phyloP scores from a whole-genome alignment of 2,329 filamentous ascomycete species.

The Verticillium longisporum region DNA sequence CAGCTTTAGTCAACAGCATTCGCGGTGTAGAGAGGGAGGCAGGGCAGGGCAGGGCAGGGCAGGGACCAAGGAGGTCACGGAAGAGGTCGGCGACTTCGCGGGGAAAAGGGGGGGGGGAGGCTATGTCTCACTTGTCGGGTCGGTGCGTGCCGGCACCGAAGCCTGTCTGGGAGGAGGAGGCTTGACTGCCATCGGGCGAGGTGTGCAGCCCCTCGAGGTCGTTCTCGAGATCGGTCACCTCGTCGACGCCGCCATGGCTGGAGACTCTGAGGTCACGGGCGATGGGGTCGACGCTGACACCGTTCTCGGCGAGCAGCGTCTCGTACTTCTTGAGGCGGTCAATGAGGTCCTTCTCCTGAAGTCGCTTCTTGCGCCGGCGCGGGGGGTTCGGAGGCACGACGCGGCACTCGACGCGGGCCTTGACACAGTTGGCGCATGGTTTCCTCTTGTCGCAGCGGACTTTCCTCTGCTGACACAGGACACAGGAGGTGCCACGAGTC shows the following conservation, averaged over 20 bases:
- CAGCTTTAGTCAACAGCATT: neutral
- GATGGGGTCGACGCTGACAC: conserved; percentile 57
- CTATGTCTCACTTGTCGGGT: conserved; percentile 16
- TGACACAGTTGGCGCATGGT: conserved; percentile 64
- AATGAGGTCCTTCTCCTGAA: conserved; percentile 64
- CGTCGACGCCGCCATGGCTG: conserved; percentile 26
- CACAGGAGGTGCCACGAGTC: conserved; percentile 56
- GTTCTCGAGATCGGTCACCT: conserved; percentile 49
- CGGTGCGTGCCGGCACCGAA: neutral
- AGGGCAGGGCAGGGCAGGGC: neutral
- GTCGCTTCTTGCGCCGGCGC: conserved; percentile 53
- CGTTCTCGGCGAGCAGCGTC: conserved; percentile 54
- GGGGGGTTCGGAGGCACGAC: conserved; percentile 51
- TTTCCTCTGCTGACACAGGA: conserved; percentile 70
- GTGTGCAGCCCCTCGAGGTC: conserved; percentile 49
- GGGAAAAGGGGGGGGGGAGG: too few relatives aligned
- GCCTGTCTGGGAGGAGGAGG: conserved; percentile 16
- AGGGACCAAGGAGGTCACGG: neutral
- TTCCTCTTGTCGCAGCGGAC: conserved; percentile 67
- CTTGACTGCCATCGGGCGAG: conserved; percentile 37
- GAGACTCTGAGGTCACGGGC: conserved; percentile 40
- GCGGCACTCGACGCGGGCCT: conserved; percentile 53
- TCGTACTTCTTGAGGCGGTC: conserved; percentile 66
- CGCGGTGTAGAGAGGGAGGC: too few relatives aligned
- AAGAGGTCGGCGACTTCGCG: neutral